Base-by-base conservation (phyloP, 1,284 basidiomycete genomes). In the Microbotryomycetes sp. region DNA sequence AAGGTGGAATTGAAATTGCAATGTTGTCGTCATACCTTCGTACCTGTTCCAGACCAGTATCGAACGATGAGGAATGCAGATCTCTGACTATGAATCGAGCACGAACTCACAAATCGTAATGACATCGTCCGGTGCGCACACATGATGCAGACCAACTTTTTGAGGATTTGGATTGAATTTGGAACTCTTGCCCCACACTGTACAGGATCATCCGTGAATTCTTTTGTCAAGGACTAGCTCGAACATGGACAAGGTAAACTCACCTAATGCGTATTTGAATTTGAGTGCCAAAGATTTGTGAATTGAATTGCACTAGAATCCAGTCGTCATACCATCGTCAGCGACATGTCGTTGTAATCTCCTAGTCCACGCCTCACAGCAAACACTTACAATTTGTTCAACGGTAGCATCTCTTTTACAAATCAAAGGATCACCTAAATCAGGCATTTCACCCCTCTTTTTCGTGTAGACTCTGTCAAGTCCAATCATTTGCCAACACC, bases 91-190 rank as follows among this genome's bases (percentile, higher is more conserved):
- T n/a, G n/a, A n/a, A n/a, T n/a, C n/a, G n/a, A n/a, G n/a, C n/a
- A n/a, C n/a, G n/a, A n/a, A 68, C 26, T 70, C 75, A 54, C 74
- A 74, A 42, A 76, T 70, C 12, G 71, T 90, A 59, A 92, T 88
- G 16, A 96, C 92, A 75, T 97, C 94, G 76, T 97, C 93, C 72
- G 96, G 91, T 71, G 87, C 86, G 22, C 97, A 88, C 58, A 84
- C 81, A 77, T 97, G 94, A 48, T 80, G 81, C 62, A 97, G 79
- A 49, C 93, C 92, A 59, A 82, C 79, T 76, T 94, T 96, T 76
- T 96, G 92, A 1, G 91, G 89, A 73, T 94, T 88, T 1, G 92
- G 92, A 50, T 85, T 82, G 76, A 71, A 72, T 45, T 68, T 67
- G 22, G 54, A 58, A 47, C 60, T 64, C 62, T 68, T 71, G 54